These are phyloP conservation scores for Pichia sp. DNA, from an alignment of 1,139 yeast genomes.

Conservation along the genomic window DNA sequence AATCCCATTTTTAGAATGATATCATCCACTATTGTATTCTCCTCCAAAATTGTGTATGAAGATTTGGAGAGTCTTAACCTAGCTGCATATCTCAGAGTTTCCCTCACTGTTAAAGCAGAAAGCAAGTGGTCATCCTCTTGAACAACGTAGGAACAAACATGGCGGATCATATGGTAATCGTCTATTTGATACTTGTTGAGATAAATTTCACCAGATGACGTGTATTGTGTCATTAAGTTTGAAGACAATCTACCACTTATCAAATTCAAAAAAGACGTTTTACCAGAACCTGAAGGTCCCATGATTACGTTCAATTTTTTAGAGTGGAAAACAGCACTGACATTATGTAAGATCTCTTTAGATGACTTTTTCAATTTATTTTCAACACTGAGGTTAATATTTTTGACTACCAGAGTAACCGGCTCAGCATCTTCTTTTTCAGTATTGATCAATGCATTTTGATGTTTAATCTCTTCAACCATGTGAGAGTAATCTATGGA, in stretches of 20 bases:
- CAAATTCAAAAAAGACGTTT: slow-evolving; percentile 65
- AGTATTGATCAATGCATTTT: neutral
- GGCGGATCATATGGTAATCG: slow-evolving; percentile 35
- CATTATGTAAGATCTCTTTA: slow-evolving; percentile 43
- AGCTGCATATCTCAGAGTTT: slow-evolving; percentile 71
- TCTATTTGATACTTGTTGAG: slow-evolving; percentile 37
- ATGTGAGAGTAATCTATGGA: slow-evolving; percentile 13
- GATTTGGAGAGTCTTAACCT: slow-evolving; percentile 49
- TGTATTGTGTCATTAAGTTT: slow-evolving; percentile 35
- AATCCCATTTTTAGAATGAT: slow-evolving; percentile 66
- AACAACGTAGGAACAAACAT: slow-evolving; percentile 68
- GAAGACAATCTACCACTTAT: slow-evolving; percentile 61
- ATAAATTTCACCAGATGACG: slow-evolving; percentile 37
- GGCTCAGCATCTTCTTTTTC: neutral
- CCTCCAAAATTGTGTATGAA: slow-evolving; percentile 34
- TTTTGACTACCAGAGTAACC: slow-evolving; percentile 20
- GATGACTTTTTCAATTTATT: slow-evolving; percentile 19
- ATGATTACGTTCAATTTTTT: slow-evolving; percentile 74
- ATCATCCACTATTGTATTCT: slow-evolving; percentile 43
- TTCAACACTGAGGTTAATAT: slow-evolving; percentile 24
- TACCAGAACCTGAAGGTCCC: slow-evolving; percentile 91
- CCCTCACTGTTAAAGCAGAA: slow-evolving; percentile 69
- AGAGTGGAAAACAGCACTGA: slow-evolving; percentile 56
- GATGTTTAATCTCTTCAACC: neutral
- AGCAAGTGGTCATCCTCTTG: slow-evolving; percentile 75